A percentile compares a stretch with the other conserved stretches of the same genome.
phyloP scores from a whole-genome alignment of 192 early-diverging fungal species.

The Coemansia sp. region DNA sequence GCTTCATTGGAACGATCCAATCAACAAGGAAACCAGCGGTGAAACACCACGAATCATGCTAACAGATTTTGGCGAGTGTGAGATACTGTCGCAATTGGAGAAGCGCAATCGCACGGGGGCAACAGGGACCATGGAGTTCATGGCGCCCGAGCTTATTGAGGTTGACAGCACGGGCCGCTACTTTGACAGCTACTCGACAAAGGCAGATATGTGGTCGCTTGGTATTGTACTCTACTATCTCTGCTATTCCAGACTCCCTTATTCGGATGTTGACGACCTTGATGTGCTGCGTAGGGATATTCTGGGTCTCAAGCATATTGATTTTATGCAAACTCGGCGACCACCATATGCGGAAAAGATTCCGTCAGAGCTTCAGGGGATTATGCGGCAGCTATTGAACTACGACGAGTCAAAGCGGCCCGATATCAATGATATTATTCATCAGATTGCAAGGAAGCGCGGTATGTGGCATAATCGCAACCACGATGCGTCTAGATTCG shows the following conservation, averaged over 20 bases:
- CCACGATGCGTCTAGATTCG: constrained; percentile 35
- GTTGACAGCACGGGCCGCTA: constrained; percentile 68
- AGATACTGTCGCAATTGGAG: constrained; percentile 69
- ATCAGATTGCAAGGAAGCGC: constrained; percentile 24
- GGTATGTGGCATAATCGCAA: constrained; percentile 40
- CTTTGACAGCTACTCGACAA: constrained; percentile 74
- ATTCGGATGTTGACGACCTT: constrained; percentile 82
- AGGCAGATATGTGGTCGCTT: constrained; percentile 93
- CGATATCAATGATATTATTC: constrained; percentile 35
- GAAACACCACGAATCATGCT: constrained; percentile 78
- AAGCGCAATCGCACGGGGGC: constrained; percentile 86
- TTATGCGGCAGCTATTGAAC: constrained; percentile 43
- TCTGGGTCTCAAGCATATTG: constrained; percentile 57
- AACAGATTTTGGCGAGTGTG: constrained; percentile 98
- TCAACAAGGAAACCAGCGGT: constrained; percentile 30
- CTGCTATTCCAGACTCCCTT: constrained; percentile 85
- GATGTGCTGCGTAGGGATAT: constrained; percentile 83
- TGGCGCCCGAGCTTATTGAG: constrained; percentile 78
- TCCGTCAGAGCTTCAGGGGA: constrained; percentile 31
- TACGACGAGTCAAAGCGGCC: constrained; percentile 44
- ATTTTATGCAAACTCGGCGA: constrained; percentile 29
- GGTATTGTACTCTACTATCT: constrained; percentile 93
- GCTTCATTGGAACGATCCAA: constrained; percentile 64
- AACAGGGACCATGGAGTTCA: constrained; percentile 93
- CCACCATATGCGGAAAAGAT: constrained; percentile 26